Base-by-base conservation (phyloP, 2,329 filamentous ascomycete genomes). In the Colletotrichum eleusines region DNA sequence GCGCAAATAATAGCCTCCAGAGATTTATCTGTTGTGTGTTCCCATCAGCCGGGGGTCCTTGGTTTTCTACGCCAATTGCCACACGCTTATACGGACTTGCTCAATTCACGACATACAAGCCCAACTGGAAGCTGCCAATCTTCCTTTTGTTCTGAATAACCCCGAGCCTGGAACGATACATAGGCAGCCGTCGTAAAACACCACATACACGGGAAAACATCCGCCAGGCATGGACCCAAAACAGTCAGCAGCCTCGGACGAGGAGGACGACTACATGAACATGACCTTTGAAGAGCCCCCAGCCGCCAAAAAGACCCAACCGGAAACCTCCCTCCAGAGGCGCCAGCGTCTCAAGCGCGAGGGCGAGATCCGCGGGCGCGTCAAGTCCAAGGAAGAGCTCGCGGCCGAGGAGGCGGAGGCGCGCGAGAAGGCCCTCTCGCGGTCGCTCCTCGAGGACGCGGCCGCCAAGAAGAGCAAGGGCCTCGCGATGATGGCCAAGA, bases 201-300 rank as follows among this genome's bases (percentile, higher is more conserved):
- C 9, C 31, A 20, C 5, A 11, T 18, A 16, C 14, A 8, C 28
- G 38, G 18, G 8, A 18, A 46, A 50, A 31, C 2, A 50, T 12
- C 12, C 23, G n/a, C 42, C 23, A 28, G 50, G 53, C 54, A 69
- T 69, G 66, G 64, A 63, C 4, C 35, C 48, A 16, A 62, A 67
- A 40, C 48, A 67, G 35, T 33, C 54, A 33, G 40, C 62, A 44
- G 66, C 60, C 44, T 72, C 60, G n/a, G 53, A 57, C 12, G 92
- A 94, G 26, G 93, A 94, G 73, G 94, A 98, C 74, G 96, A 99
- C 81, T 98, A 99, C 85, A 97, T 99, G 92, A 94, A 91, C 76
- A 98, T 99, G 95, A 87, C 91, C 18, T 95, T 99, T 78, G 86
- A 89, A 23, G 93, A 97, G 35, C 78, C 87, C 82, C 76, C 85